Evolutionary conservation across 2,329 filamentous ascomycete species (phyloP).

Genomic region (Neonectria hederae): DNA sequence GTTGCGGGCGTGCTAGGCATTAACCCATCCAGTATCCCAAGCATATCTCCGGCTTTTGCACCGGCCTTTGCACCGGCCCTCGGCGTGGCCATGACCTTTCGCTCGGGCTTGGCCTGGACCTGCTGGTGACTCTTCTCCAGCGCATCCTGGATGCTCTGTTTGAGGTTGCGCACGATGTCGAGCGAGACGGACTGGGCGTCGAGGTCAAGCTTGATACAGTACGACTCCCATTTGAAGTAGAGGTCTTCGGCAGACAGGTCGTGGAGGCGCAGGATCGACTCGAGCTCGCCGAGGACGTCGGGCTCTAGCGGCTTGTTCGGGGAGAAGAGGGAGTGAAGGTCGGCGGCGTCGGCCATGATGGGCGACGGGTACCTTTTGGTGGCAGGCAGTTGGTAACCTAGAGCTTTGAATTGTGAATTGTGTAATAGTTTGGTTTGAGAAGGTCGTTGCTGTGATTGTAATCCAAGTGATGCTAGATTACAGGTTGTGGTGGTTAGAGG

Average conservation of each 20-base stretch:
- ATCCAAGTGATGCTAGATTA: conserved; percentile 21
- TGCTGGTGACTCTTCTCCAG: conserved; percentile 80
- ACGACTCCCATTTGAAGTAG: conserved; percentile 99
- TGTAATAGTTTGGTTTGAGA: not conserved
- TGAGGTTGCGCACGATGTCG: conserved; percentile 78
- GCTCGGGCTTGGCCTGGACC: conserved; percentile 69
- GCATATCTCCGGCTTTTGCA: conserved; percentile 73
- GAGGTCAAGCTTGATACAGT: conserved; percentile 91
- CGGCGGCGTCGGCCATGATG: conserved; percentile 49
- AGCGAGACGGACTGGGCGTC: conserved; percentile 77
- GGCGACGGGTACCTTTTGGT: conserved; percentile 17
- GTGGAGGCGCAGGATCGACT: conserved; percentile 87
- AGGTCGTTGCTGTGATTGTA: not conserved
- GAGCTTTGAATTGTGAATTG: not conserved
- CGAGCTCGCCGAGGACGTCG: conserved; percentile 83
- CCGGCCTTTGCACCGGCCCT: conserved; percentile 62
- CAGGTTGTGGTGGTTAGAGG: conserved; percentile 29
- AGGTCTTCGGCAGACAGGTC: conserved; percentile 84
- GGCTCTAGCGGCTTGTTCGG: conserved; percentile 66
- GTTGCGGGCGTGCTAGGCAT: conserved; percentile 69
- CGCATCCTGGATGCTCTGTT: conserved; percentile 85
- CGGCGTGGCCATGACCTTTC: conserved; percentile 70
- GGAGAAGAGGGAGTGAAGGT: conserved; percentile 49
- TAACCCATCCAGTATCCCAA: conserved; percentile 82
- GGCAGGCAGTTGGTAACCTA: not conserved